Evolutionary conservation across 2,329 filamentous ascomycete genomes (phyloP), one percentile per base, ranked within the genome.

Genomic region (Xylaria sp.): DNA sequence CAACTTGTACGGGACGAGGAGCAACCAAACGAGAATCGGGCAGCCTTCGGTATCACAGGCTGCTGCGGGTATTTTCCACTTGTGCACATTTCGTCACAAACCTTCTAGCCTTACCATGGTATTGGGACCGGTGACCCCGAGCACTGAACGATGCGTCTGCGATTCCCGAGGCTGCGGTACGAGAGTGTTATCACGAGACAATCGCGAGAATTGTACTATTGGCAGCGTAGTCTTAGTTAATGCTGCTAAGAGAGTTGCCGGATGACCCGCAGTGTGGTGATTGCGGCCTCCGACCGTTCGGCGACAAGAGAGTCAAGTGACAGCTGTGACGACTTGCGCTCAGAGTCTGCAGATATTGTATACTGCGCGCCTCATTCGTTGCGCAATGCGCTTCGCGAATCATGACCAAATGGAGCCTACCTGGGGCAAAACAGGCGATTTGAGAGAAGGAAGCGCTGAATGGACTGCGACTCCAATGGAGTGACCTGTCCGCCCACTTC

Each of bases 101-200:
- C 34, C 56, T 43, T 2, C 20, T 13, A 13, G 18, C 36, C 15
- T 39, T 60, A 69, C 67, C 67, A 69, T 69, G 67, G 67, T 50
- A 45, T 62, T 55, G 67, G 67, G 67, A 52, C 67, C 67, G 67
- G 67, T 15, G 8, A 48, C 56, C 34, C 67, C 67, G 67, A 69
- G 23, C 6, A 55, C 45, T 63, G 5, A 18, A 30, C 8, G 46
- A 46, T 10, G 41, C 20, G 30, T 36, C 32, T 45, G 30, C 34
- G 2, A 56, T 43, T 28, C n/a, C 46, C 10, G 63, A 43, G 58
- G 58, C 20, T 36, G 30, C 36, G 4, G 34, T 68, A 66, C 66
- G 63, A 66, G 53, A 23, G 12, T 57, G 32, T 34, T 63, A 28
- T 50, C 46, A 32, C 25, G 41, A 1, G 30, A 48, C 18, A 13